Percentiles rank a stretch among this genome's conserved stretches.
Evolutionary conservation across 1,139 yeast species (phyloP).

Genomic region (Hansenula lynferdii): DNA sequence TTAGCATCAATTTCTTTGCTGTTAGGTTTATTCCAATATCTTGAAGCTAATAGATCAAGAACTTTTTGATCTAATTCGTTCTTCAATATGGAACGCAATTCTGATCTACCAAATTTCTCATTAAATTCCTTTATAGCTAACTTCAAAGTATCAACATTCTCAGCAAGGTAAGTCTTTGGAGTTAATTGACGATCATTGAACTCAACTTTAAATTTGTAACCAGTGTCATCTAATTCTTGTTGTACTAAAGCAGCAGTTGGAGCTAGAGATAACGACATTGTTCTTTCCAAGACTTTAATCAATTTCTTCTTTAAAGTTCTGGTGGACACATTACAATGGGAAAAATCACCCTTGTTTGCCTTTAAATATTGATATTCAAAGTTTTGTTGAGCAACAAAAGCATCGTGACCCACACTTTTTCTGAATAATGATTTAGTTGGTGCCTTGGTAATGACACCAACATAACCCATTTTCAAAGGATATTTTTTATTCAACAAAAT

Average conservation of each 20-base stretch:
- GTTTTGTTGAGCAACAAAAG: slow-evolving; percentile 57
- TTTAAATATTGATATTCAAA: slow-evolving; percentile 58
- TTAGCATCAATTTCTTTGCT: slow-evolving; percentile 12
- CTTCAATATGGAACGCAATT: slow-evolving; percentile 72
- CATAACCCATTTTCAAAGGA: slow-evolving; percentile 94
- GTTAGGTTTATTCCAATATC: slow-evolving; percentile 70
- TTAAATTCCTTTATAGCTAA: slow-evolving; percentile 84
- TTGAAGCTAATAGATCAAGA: slow-evolving; percentile 77
- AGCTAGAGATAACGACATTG: slow-evolving; percentile 85
- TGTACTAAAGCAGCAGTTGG: slow-evolving; percentile 87
- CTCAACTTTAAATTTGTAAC: slow-evolving; percentile 92
- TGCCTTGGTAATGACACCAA: slow-evolving; percentile 87
- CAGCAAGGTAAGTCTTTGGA: slow-evolving; percentile 90
- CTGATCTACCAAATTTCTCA: slow-evolving; percentile 76
- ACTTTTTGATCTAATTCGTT: slow-evolving; percentile 87
- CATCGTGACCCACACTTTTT: slow-evolving; percentile 31
- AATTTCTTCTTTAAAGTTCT: slow-evolving; percentile 70
- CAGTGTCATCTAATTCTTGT: slow-evolving; percentile 88
- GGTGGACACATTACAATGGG: slow-evolving; percentile 73
- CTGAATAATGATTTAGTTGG: slow-evolving; percentile 41
- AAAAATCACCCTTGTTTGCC: slow-evolving; percentile 55
- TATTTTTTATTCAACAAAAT: slow-evolving; percentile 75
- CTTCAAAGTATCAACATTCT: slow-evolving; percentile 83
- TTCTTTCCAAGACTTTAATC: slow-evolving; percentile 79
- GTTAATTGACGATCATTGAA: slow-evolving; percentile 92